Evolutionary conservation across 345 rosid species (phyloP), one percentile per base, ranked within the genome.

Genomic region (Dipteronia dyeriana): DNA sequence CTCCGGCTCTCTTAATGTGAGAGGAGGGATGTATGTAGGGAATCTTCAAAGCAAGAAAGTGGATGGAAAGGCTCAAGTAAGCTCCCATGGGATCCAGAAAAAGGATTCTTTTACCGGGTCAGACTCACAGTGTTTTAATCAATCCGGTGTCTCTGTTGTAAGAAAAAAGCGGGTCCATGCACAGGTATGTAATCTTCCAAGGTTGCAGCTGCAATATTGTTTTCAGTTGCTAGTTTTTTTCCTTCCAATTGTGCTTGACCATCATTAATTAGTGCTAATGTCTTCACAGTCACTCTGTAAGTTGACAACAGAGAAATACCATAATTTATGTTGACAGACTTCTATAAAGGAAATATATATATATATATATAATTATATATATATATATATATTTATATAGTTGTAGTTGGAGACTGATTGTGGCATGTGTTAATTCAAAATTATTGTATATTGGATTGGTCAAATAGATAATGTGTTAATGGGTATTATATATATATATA

Each of bases 111-210:
- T 86, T 76, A 82, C 86, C 81, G 92, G 91, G 65, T 84, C 95
- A 61, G 95, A 96, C 64, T 85, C 92, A n/a, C 97, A 90, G 76
- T 82, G 87, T 70, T 75, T 82, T 78, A 94, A 88, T 80, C 98
- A 86, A 66, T 91, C 94, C 68, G 83, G 94, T 80, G 83, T 87
- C 31, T 83, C 92, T 53, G 88, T 94, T 77, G 88, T 88, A 59
- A 90, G 93, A 81, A 96, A 96, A 83, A 96, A 90, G 82, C 95
- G 97, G 69, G 89, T 96, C 73, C 98, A 90, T 80, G 79, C 91
- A 61, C 98, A 94, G 98, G 97, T 96, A 81, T 71, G 91, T 80
- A 43, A 80, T 81, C 70, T 53, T 68, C 26, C 22, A 34, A 25
- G 67, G 59, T 59, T 59, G 63, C 23, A 59, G 26, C 11, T 19